A percentile compares a stretch with the other conserved stretches of the same genome.
phyloP scores from a whole-genome alignment of 2,329 filamentous ascomycete species.

The Aspergillus intermedius region DNA sequence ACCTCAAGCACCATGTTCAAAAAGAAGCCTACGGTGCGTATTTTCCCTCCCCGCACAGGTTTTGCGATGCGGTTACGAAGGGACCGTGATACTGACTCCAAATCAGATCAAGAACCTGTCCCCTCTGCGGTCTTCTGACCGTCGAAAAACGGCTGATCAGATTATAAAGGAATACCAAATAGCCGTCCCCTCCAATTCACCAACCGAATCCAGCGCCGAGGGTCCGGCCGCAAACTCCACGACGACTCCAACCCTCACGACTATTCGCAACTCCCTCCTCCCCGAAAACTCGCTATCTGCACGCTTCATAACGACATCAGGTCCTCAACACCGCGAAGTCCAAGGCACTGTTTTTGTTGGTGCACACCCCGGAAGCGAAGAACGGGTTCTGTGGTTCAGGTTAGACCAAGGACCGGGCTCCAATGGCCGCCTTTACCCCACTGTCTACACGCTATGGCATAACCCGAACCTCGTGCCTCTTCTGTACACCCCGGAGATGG shows the following conservation, averaged over 20 bases:
- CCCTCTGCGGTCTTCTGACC: slow-evolving; percentile 60
- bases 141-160: slow-evolving; percentile 59
- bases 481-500: slow-evolving; percentile 54
- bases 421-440: slow-evolving; percentile 38
- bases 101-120: slow-evolving; percentile 58
- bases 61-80: slow-evolving; percentile 10
- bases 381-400: slow-evolving; percentile 59
- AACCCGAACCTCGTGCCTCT: slow-evolving; percentile 56
- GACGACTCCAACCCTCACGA: slow-evolving; percentile 41
- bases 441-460: slow-evolving; percentile 62
- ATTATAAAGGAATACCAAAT: slow-evolving; percentile 59
- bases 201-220: slow-evolving; percentile 23
- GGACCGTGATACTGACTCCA: slow-evolving; percentile 6
- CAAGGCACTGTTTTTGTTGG: slow-evolving; percentile 61
- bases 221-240: slow-evolving; percentile 39
- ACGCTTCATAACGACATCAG: slow-evolving; percentile 59
- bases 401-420: slow-evolving; percentile 47
- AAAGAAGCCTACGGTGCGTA: slow-evolving; percentile 53
- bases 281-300: slow-evolving; percentile 59
- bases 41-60: slow-evolving; percentile 20
- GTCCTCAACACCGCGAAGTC: slow-evolving; percentile 55
- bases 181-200: slow-evolving; percentile 35
- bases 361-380: slow-evolving; percentile 50
- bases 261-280: slow-evolving; percentile 53
- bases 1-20: slow-evolving; percentile 50